Percentiles rank a stretch among this genome's conserved stretches.
Evolutionary conservation across 192 early-diverging fungal species (phyloP).

Genomic region (Lobosporangium transversale): DNA sequence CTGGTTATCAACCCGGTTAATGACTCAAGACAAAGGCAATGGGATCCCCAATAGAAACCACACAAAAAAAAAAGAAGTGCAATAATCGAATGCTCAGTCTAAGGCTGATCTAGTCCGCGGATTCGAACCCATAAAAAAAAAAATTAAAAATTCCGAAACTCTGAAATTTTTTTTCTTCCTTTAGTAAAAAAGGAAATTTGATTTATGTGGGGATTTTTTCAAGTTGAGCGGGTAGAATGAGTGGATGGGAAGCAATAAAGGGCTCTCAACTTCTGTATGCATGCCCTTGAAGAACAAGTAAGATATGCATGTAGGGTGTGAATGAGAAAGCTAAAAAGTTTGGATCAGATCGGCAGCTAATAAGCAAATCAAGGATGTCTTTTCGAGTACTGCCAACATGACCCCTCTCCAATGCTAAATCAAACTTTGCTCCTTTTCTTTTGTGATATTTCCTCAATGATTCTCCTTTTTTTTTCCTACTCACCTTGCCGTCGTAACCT

Average conservation of each 20-base stretch:
- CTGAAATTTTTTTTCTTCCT: constrained; percentile 2
- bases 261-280: constrained; percentile 7
- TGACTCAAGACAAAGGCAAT: too few relatives aligned
- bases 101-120: neutral
- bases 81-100: neutral
- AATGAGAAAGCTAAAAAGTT: too few relatives aligned
- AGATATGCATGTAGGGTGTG: neutral
- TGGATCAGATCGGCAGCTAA: too few relatives aligned
- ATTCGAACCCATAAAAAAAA: constrained; percentile 1
- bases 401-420: too few relatives aligned
- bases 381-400: too few relatives aligned
- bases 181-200: constrained; percentile 12
- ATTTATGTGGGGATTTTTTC: neutral
- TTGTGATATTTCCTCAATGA: constrained; percentile 21
- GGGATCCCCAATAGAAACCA: neutral
- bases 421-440: neutral
- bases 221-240: neutral
- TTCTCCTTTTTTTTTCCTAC: neutral
- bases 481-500: constrained; percentile 76
- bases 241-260: neutral
- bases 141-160: too few relatives aligned
- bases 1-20: too few relatives aligned
- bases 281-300: neutral
- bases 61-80: constrained; percentile 1
- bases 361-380: too few relatives aligned